A percentile compares a stretch with the other conserved stretches of the same genome.
Evolutionary conservation across 2,329 filamentous ascomycete species (phyloP).

Genomic region (Leptographium flavum): DNA sequence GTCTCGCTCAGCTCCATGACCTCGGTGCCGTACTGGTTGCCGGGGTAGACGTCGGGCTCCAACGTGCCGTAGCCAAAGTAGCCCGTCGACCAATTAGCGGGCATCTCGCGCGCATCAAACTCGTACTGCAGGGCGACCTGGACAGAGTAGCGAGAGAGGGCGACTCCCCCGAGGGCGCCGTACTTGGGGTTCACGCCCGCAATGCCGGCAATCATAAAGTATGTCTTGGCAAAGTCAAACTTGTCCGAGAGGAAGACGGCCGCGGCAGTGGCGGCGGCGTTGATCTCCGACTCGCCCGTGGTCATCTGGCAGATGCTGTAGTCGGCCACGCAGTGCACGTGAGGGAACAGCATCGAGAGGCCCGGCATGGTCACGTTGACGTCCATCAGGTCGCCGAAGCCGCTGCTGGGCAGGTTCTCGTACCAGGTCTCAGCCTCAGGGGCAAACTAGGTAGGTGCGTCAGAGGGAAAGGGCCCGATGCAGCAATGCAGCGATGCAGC

Average conservation of each 20-base stretch:
- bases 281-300: slow-evolving; percentile 59
- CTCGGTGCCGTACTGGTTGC: slow-evolving; percentile 50
- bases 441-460: slow-evolving; percentile 31
- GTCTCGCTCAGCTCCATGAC: slow-evolving; percentile 52
- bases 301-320: slow-evolving; percentile 53
- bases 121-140: slow-evolving; percentile 68
- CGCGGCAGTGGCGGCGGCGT: slow-evolving; percentile 52
- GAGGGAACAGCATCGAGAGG: slow-evolving; percentile 50
- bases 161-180: slow-evolving; percentile 51
- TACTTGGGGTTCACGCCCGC: slow-evolving; percentile 58
- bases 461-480: not conserved
- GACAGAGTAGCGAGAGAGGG: slow-evolving; percentile 54
- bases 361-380: slow-evolving; percentile 45
- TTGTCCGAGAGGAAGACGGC: slow-evolving; percentile 45
- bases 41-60: slow-evolving; percentile 41
- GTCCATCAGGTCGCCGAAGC: slow-evolving; percentile 39
- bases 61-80: slow-evolving; percentile 52
- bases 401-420: slow-evolving; percentile 27
- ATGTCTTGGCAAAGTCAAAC: slow-evolving; percentile 53
- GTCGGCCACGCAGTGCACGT: slow-evolving; percentile 47
- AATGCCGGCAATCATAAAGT: slow-evolving; percentile 60
- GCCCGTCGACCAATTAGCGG: slow-evolving; percentile 48
- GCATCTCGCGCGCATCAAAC: slow-evolving; percentile 55
- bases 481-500: not conserved
- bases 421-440: slow-evolving; percentile 51